Evolutionary conservation across 345 rosid species (phyloP).

Genomic region (Camelina neglecta): DNA sequence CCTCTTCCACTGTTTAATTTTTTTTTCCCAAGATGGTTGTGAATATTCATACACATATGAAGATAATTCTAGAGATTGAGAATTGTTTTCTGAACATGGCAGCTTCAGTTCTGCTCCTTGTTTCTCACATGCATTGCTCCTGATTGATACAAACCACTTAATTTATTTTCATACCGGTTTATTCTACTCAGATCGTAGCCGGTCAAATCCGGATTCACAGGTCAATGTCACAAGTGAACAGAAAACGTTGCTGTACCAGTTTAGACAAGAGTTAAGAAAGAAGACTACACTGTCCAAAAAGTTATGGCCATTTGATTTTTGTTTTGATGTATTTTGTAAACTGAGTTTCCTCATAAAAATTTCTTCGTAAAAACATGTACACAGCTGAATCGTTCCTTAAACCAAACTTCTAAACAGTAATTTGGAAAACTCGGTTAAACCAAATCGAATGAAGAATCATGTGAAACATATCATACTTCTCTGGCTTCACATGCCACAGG

Average conservation of each 20-base stretch:
- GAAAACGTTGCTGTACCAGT: not conserved
- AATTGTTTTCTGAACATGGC: slow-evolving; percentile 32
- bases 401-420: slow-evolving; percentile 41
- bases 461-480: slow-evolving; percentile 84
- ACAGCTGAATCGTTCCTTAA: slow-evolving; percentile 1
- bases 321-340: not conserved
- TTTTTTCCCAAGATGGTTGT: slow-evolving; percentile 26
- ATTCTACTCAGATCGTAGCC: not conserved
- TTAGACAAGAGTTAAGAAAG: not conserved
- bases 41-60: slow-evolving; percentile 11
- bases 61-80: slow-evolving; percentile 28
- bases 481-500: slow-evolving; percentile 82
- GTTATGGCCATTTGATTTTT: not conserved
- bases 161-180: not conserved
- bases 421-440: slow-evolving; percentile 78
- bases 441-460: slow-evolving; percentile 95
- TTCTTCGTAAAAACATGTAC: slow-evolving; percentile 27
- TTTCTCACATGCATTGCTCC: slow-evolving; percentile 41
- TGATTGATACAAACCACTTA: not conserved
- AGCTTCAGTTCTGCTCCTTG: slow-evolving; percentile 29
- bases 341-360: not conserved
- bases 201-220: not conserved
- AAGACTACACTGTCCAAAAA: not conserved
- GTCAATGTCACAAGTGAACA: not conserved
- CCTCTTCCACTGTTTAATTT: not conserved